A percentile compares a stretch with the other conserved stretches of the same genome.
These are phyloP conservation scores for Rhynchosporium agropyri DNA, from an alignment of 2,329 filamentous ascomycete species.

Conservation along the genomic window DNA sequence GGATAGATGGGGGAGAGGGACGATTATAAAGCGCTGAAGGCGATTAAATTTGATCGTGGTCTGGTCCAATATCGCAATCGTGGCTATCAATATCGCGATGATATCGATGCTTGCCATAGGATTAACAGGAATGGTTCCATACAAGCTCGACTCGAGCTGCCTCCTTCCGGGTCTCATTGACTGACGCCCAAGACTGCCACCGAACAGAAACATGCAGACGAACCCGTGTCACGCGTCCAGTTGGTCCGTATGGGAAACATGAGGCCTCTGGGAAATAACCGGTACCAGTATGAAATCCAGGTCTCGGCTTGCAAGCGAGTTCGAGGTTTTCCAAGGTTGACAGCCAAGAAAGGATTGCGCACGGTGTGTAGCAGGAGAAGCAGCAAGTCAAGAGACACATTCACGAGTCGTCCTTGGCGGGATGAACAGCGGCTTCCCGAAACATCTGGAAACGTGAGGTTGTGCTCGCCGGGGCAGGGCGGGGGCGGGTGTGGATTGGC, in stretches of 20 bases:
- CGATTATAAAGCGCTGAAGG: neutral
- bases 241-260: neutral
- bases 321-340: too few species aligned
- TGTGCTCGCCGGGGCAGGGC: neutral
- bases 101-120: neutral
- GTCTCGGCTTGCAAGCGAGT: too few species aligned
- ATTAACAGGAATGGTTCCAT: neutral
- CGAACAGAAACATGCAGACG: neutral
- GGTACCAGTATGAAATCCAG: neutral
- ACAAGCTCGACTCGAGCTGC: neutral
- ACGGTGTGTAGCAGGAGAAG: slow-evolving; percentile 6
- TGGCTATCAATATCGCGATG: neutral
- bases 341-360: neutral
- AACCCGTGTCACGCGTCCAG: neutral
- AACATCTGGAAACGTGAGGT: slow-evolving; percentile 14
- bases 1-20: slow-evolving; percentile 4
- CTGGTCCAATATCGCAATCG: too few species aligned
- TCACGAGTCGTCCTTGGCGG: slow-evolving; percentile 5
- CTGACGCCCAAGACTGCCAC: neutral
- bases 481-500: too few species aligned
- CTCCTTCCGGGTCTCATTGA: slow-evolving; percentile 1
- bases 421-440: slow-evolving; percentile 10
- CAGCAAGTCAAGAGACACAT: neutral
- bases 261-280: slow-evolving; percentile 10
- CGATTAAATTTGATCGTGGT: neutral